phyloP scores from a whole-genome alignment of 495 filamentous ascomycete genomes.

The Glutinoglossum americanum region DNA sequence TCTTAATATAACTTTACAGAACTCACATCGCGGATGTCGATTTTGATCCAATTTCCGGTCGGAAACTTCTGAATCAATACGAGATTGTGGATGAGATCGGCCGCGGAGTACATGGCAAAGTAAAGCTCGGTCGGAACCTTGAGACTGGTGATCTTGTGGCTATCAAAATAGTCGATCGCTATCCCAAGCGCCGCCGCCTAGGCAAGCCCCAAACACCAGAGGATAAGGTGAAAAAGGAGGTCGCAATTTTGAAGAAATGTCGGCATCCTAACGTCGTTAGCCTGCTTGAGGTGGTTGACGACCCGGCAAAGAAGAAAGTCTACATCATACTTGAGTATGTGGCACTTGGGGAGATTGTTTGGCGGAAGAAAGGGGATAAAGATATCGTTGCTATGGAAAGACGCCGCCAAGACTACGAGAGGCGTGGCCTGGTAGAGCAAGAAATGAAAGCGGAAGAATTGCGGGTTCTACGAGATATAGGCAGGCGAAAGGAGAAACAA shows the following conservation, averaged over 20 bases:
- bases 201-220: constrained; percentile 54
- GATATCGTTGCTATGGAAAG: constrained; percentile 69
- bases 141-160: constrained; percentile 64
- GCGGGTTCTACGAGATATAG: constrained; percentile 13
- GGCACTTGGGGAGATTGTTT: constrained; percentile 78
- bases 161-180: constrained; percentile 96
- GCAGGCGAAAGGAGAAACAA: constrained; percentile 11
- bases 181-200: constrained; percentile 76
- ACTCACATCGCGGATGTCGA: constrained; percentile 82
- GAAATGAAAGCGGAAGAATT: constrained; percentile 8
- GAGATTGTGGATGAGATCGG: constrained; percentile 91
- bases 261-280: constrained; percentile 89
- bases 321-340: constrained; percentile 94
- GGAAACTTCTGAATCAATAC: constrained; percentile 93
- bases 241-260: constrained; percentile 95
- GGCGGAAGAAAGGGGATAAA: constrained; percentile 64
- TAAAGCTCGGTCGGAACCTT: constrained; percentile 72
- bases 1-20: constrained; percentile 16
- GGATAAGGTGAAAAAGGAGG: constrained; percentile 90
- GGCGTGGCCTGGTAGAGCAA: constrained; percentile 12
- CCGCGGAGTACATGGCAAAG: constrained; percentile 88
- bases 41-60: constrained; percentile 63
- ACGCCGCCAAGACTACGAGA: constrained; percentile 50
- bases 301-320: constrained; percentile 86
- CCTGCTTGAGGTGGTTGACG: constrained; percentile 90